These are phyloP conservation scores for Carnegiea gigantea DNA, from an alignment of 179 eudicot genomes.

Conservation along the genomic window DNA sequence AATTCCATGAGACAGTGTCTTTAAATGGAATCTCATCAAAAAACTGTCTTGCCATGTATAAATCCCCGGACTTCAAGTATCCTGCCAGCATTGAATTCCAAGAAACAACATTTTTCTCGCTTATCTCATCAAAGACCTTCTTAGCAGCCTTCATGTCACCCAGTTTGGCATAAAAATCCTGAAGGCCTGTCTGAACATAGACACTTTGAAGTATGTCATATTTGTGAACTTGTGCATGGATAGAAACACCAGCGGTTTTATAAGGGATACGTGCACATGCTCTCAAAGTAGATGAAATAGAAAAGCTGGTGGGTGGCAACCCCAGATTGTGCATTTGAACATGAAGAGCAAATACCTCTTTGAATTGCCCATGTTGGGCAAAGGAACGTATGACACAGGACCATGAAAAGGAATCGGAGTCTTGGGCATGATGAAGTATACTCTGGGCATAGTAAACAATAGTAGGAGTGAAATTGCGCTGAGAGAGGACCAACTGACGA, in stretches of 20 bases:
- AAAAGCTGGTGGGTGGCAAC: slow-evolving; percentile 45
- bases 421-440: slow-evolving; percentile 41
- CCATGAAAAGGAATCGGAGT: slow-evolving; percentile 53
- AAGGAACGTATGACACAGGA: slow-evolving; percentile 54
- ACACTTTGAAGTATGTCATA: slow-evolving; percentile 48
- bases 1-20: slow-evolving; percentile 83
- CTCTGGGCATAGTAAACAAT: slow-evolving; percentile 37
- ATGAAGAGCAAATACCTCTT: slow-evolving; percentile 62
- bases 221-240: slow-evolving; percentile 75
- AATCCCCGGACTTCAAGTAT: slow-evolving; percentile 51
- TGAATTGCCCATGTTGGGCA: slow-evolving; percentile 49
- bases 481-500: slow-evolving; percentile 34
- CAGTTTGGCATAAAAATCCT: slow-evolving; percentile 71
- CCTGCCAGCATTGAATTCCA: slow-evolving; percentile 89
- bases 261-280: slow-evolving; percentile 62
- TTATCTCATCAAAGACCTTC: slow-evolving; percentile 66
- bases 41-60: slow-evolving; percentile 44
- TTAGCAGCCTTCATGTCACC: slow-evolving; percentile 60
- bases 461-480: slow-evolving; percentile 26
- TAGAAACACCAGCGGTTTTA: slow-evolving; percentile 53
- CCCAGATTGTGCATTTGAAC: slow-evolving; percentile 51
- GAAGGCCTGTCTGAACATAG: slow-evolving; percentile 72
- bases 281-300: slow-evolving; percentile 62
- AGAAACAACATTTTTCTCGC: slow-evolving; percentile 66
- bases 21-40: slow-evolving; percentile 62